Evolutionary conservation across 1,284 basidiomycete species (phyloP), one percentile per base, ranked within the genome.

Genomic region (Meira nashicola): DNA sequence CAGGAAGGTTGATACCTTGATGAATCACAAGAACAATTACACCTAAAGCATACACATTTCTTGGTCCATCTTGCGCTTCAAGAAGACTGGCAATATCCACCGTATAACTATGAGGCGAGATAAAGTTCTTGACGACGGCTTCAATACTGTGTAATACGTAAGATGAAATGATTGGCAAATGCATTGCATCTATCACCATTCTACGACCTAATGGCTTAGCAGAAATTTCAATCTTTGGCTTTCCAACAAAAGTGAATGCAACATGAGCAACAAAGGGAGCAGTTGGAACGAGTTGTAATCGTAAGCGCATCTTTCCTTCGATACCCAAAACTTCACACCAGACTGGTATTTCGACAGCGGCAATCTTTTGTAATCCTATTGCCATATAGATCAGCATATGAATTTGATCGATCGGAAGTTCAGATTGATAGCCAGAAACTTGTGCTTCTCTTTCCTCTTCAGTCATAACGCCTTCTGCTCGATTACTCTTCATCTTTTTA

Each of bases 121-220:
- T 68, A 43, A 76, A 76, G 50, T 66, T 67, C 41, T 65, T 58
- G 54, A 76, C 64, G 47, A 74, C 72, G 19, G 67, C 63, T 40
- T 76, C 65, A 17, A 76, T 63, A 1, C 66, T 67, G 47, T 65
- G 61, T 1, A 71, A 62, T 38, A 72, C 67, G 47, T 76, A 76
- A 4, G 60, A 58, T 1, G 70, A 67, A 60, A 76, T 68, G 55
- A 76, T 58, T 2, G 73, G 73, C 53, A 76, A 53, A 40, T 76
- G 66, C 73, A 76, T 76, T 33, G 70, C 73, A 47, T 76, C 72
- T n/a, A 76, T 65, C 39, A 76, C 60, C 72, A 74, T 75, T 49
- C 68, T 65, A 39, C 64, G 60, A 46, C 73, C 72, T 40, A 76
- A 48, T 1, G 73, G 73, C 59, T 69, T 69, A 38, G 73, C 73